Evolutionary conservation across 306 rosid species (phyloP), one percentile per base, ranked within the genome.

Genomic region (Carpinus viminea): DNA sequence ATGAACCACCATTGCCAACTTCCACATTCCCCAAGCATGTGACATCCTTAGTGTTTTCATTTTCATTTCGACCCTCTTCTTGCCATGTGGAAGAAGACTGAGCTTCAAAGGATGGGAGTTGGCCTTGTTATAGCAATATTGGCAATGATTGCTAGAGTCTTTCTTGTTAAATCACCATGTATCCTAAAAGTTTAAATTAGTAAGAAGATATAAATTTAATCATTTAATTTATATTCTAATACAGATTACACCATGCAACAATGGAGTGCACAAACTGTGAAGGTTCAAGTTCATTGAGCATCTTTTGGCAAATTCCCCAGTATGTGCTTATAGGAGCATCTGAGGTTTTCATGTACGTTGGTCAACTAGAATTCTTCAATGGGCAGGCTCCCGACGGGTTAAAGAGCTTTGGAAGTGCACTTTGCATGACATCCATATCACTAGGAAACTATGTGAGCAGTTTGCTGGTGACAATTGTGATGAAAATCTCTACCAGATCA

Each of bases 341-440:
- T 1, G 97, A 92, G 56, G 96, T 92, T 56, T 87, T 92, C 84
- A 91, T 91, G 97, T 91, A 91, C 68, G 97, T 91, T 3, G 94
- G 91, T 13, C 97, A 91, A 61, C 69, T 92, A 10, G 96, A 92
- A 78, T 92, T 92, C 83, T 92, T 92, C 72, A 92, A 92, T 57
- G 88, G 84, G 2, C 97, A 92, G 38, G 81, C 97, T 45, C 97
- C 97, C 2, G 97, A 90, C 47, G 91, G 96, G 64, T 73, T 92
- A 8, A 92, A 92, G 80, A 92, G 96, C 83, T 92, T 92, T 80
- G 96, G 97, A 0, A 92, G 97, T 77, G 96, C 96, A 9, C 93
- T 92, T 47, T 90, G 91, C 47, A 92, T 89, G 93, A 89, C 92
- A 21, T 92, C 97, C 74, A 92, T 92, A 3, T 92, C 97, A 38